Base-by-base conservation (phyloP, 23 red algal genomes). In the Pyropia yezoensis region DNA sequence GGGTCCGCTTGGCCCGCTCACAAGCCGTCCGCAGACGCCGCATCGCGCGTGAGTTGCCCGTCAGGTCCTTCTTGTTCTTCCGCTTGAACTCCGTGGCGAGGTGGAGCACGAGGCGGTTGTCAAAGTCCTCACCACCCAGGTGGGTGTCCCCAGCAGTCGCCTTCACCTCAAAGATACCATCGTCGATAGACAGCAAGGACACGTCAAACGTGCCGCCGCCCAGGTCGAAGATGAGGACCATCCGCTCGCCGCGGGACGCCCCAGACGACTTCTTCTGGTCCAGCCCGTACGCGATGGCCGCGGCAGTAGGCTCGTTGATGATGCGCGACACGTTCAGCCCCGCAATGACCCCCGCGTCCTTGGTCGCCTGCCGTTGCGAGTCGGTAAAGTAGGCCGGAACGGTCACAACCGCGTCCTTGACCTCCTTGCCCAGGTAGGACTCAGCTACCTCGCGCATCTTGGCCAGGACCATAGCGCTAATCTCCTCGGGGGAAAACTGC, bases 271-370 rank as follows among this genome's bases (percentile, higher is more conserved):
- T 47, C 72, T 76, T 63, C 72, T 65, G 33, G 47, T 83, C 79
- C 19, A 83, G 61, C 39, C 79, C 79, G 29, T 83, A 83, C 30
- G 79, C 79, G 32, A 83, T 83, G 21, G 79, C 79, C 0, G 79
- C 79, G 18, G 79, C 79, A 18, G 79, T 83, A 1, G 79, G 79
- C 62, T 83, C 79, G 63, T 83, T 83, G 45, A 83, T 83, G 62
- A 83, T 83, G 30, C 79, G 79, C 13, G 66, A 54, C 12, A 83
- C 79, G 29, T 73, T 83, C 57, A 83, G 71, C 13, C 79, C 79
- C 6, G 79, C 79, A 25, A 83, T 83, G 18, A 59, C 50, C 11
- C 79, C 79, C 11, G 79, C 79, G 63, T 83, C 79, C 79, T 83
- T 83, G n/a, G 79, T 74, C 54, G 79, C 79, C 66, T 74, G 79